Evolutionary conservation across 2,329 filamentous ascomycete genomes (phyloP).

Genomic region (Diaporthe australafricana): DNA sequence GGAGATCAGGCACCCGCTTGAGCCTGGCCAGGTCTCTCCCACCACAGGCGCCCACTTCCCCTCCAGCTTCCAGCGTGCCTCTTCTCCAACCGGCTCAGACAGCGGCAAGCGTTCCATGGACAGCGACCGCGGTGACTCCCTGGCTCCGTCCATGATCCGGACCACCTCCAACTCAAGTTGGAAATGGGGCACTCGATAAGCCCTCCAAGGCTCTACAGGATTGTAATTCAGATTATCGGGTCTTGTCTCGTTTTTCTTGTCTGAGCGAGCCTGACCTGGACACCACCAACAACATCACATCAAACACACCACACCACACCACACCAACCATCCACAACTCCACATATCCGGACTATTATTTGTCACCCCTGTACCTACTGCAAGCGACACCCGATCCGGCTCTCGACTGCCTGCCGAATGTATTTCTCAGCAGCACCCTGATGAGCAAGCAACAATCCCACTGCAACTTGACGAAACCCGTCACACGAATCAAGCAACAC

Average conservation of each 20-base stretch:
- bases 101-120: conserved; percentile 60
- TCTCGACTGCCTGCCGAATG: background rate
- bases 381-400: conserved; percentile 17
- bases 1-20: conserved; percentile 56
- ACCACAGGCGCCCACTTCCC: conserved; percentile 40
- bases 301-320: background rate
- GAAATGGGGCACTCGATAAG: conserved; percentile 38
- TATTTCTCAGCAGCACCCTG: conserved; percentile 26
- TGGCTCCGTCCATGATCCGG: conserved; percentile 44
- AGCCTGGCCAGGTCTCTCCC: conserved; percentile 41
- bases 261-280: background rate
- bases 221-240: background rate
- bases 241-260: background rate
- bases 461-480: background rate
- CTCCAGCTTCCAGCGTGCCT: conserved; percentile 49
- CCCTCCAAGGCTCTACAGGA: background rate
- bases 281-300: background rate
- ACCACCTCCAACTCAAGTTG: conserved; percentile 49
- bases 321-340: background rate
- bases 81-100: conserved; percentile 46
- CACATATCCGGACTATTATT: background rate
- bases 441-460: background rate
- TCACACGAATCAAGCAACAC: conserved; percentile 19
- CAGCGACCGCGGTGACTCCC: conserved; percentile 51
- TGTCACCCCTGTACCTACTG: background rate